Evolutionary conservation across 208 protist species (phyloP).

Genomic region (Leishmania turanica): DNA sequence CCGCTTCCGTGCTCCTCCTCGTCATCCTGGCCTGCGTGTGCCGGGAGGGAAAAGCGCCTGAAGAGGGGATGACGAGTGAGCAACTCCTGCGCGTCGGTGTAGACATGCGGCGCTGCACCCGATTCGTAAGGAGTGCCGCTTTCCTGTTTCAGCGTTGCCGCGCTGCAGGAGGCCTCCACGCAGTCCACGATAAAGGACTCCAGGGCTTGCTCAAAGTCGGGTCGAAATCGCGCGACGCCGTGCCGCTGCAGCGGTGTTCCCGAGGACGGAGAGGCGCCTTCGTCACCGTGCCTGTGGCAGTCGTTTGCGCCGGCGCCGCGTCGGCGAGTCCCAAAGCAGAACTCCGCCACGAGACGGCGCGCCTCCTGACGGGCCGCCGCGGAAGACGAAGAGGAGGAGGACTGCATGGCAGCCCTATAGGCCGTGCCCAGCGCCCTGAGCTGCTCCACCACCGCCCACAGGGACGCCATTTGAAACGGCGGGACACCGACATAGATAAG

Average conservation of each 20-base stretch:
- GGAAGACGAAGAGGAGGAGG: neutral
- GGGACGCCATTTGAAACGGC: constrained; percentile 43
- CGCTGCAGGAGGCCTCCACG: constrained; percentile 25
- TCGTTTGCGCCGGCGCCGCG: neutral
- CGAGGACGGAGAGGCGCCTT: neutral
- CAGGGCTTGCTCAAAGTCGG: constrained; percentile 26
- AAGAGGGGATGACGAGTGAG: constrained; percentile 32
- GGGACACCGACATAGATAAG: constrained; percentile 60
- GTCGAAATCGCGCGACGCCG: constrained; percentile 13
- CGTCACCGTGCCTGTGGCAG: neutral
- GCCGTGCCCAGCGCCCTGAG: constrained; percentile 22
- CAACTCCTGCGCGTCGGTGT: constrained; percentile 33
- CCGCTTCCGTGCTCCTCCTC: neutral
- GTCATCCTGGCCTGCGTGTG: neutral
- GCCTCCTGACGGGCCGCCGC: constrained; percentile 15
- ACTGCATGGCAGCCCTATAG: constrained; percentile 25
- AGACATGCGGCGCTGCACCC: constrained; percentile 1
- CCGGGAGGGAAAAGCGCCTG: neutral
- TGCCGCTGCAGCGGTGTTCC: constrained; percentile 12
- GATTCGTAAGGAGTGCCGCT: neutral
- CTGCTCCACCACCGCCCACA: constrained; percentile 44
- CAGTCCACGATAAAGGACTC: constrained; percentile 50
- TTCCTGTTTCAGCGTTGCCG: neutral
- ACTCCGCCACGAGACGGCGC: constrained; percentile 21
- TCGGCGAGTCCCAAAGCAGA: constrained; percentile 29